Evolutionary conservation across 192 early-diverging fungal species (phyloP).

Genomic region (Chytriomyces sp.): DNA sequence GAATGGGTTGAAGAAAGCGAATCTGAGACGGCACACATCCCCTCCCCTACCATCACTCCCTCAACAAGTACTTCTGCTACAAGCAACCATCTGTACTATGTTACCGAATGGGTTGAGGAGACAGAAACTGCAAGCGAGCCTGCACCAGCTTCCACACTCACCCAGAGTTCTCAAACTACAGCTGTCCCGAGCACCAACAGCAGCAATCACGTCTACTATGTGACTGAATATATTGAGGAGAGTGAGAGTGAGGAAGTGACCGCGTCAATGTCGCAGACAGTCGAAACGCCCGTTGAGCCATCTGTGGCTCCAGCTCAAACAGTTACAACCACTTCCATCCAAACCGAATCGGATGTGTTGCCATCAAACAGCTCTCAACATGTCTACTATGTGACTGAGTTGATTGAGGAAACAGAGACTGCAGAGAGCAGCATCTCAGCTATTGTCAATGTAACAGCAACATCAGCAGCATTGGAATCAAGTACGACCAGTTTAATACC

Average conservation of each 20-base stretch:
- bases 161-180: too few species aligned
- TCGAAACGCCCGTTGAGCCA: too few species aligned
- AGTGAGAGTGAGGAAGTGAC: not conserved
- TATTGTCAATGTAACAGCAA: not conserved
- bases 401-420: slow-evolving; percentile 3
- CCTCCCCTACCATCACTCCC: not conserved
- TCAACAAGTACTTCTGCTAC: not conserved
- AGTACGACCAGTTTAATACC: too few species aligned
- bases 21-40: not conserved
- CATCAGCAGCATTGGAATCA: not conserved
- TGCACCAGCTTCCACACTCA: not conserved
- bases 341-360: not conserved
- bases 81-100: not conserved
- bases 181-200: not conserved
- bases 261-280: not conserved
- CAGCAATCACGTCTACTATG: slow-evolving; percentile 2
- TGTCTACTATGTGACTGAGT: slow-evolving; percentile 21
- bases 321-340: not conserved
- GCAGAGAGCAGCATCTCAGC: not conserved
- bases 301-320: too few species aligned
- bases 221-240: slow-evolving; percentile 11
- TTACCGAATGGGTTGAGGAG: slow-evolving; percentile 23
- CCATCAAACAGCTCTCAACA: not conserved
- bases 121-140: not conserved
- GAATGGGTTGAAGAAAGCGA: slow-evolving; percentile 7